phyloP scores from a whole-genome alignment of 306 rosid genomes.

The Ziziphus jujuba region DNA sequence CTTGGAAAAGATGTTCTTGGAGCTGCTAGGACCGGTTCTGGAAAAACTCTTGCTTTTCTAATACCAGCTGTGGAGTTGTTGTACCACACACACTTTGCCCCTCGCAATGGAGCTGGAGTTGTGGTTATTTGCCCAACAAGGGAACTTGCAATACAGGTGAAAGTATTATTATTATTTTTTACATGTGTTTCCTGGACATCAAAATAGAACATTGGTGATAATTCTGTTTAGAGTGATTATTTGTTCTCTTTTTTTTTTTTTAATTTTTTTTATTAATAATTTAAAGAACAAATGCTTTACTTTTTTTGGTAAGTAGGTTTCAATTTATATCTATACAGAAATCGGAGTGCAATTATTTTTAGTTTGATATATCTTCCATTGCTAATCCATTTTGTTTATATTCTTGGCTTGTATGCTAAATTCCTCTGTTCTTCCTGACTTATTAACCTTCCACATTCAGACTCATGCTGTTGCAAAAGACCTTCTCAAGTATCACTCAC shows the following conservation, averaged over 20 bases:
- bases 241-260: too few relatives aligned
- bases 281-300: too few relatives aligned
- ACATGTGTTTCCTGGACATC: too few relatives aligned
- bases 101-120: conserved; percentile 83
- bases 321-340: too few relatives aligned
- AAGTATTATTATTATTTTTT: not conserved
- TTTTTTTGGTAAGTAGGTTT: too few relatives aligned
- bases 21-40: conserved; percentile 98
- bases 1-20: conserved; percentile 84
- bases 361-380: too few relatives aligned
- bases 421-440: conserved; percentile 6
- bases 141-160: conserved; percentile 97
- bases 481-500: conserved; percentile 88
- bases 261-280: too few relatives aligned
- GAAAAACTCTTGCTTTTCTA: conserved; percentile 90
- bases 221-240: too few relatives aligned
- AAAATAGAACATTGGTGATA: too few relatives aligned
- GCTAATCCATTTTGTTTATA: not conserved
- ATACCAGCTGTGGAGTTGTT: conserved; percentile 88
- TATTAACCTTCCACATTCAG: conserved; percentile 36
- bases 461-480: conserved; percentile 93
- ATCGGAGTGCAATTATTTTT: too few relatives aligned
- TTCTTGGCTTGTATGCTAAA: not conserved
- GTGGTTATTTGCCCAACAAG: conserved; percentile 96
- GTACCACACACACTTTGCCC: conserved; percentile 48